Percentiles rank a stretch among this genome's conserved stretches.
phyloP scores from a whole-genome alignment of 768 basidiomycete species.

The Pluteus cervinus region DNA sequence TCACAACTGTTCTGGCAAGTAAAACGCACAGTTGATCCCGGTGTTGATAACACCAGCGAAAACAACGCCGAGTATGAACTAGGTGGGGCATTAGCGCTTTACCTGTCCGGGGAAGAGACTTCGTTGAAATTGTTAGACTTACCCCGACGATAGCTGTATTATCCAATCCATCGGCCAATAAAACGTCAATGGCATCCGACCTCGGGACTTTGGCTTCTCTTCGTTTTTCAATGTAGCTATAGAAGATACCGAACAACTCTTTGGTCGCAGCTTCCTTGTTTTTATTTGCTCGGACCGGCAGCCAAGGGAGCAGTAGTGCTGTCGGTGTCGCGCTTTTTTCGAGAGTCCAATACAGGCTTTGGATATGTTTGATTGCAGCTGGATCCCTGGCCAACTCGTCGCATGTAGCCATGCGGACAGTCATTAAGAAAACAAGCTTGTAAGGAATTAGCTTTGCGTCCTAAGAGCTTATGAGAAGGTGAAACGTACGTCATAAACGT shows the following conservation, averaged over 20 bases:
- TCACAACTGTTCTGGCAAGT: too few relatives aligned
- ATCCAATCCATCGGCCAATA: conserved; percentile 22
- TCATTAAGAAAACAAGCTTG: conserved; percentile 31
- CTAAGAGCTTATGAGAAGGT: not conserved
- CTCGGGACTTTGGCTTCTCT: conserved; percentile 17
- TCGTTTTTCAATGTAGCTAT: conserved; percentile 21
- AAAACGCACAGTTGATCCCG: conserved; percentile 23
- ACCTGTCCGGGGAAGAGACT: conserved; percentile 2
- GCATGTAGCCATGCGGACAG: conserved; percentile 28
- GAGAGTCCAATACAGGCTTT: conserved; percentile 22
- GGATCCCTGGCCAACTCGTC: conserved; percentile 23
- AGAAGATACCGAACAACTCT: conserved; percentile 21
- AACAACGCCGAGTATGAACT: conserved; percentile 27
- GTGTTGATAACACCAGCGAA: conserved; percentile 32
- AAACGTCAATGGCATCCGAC: conserved; percentile 27
- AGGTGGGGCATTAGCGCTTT: not conserved
- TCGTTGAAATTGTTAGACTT: too few relatives aligned
- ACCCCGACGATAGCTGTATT: conserved; percentile 22
- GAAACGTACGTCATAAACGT: conserved; percentile 23
- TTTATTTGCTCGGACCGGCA: conserved; percentile 24
- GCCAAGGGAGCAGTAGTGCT: conserved; percentile 26
- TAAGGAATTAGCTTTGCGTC: not conserved
- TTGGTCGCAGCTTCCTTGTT: conserved; percentile 23
- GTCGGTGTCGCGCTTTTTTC: conserved; percentile 29
- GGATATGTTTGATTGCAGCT: conserved; percentile 14